Conservation (phyloP, 2,329 filamentous ascomycete genomes). For the Cladophialophora chaetospira region DNA sequence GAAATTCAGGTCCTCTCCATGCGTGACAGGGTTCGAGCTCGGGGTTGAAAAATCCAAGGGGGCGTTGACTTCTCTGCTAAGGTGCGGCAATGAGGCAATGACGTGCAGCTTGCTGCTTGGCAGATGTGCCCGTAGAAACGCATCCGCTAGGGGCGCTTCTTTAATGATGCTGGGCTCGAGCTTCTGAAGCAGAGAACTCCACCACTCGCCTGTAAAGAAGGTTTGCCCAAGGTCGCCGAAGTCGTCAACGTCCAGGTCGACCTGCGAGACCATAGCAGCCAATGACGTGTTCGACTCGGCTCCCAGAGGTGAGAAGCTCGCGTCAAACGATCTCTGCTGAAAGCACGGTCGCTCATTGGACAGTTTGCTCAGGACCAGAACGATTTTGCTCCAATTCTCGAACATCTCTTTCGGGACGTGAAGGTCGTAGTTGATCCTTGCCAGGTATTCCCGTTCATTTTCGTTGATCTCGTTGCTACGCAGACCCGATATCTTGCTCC, state of each 20-base stretch:
- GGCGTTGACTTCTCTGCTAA: constrained; percentile 5
- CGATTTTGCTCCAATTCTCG: constrained; percentile 90
- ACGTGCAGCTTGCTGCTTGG: constrained; percentile 15
- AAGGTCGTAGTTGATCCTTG: constrained; percentile 89
- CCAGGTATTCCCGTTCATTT: constrained; percentile 90
- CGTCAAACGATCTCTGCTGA: neutral
- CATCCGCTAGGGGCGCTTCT: constrained; percentile 20
- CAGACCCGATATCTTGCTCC: constrained; percentile 99
- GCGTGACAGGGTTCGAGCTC: constrained; percentile 1
- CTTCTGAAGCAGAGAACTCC: constrained; percentile 21
- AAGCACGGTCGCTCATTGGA: constrained; percentile 24
- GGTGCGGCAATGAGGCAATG: neutral
- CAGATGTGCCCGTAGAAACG: constrained; percentile 18
- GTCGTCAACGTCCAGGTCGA: constrained; percentile 15
- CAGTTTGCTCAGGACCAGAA: constrained; percentile 57
- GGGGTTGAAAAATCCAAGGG: constrained; percentile 6
- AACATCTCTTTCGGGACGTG: constrained; percentile 89
- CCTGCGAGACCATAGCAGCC: constrained; percentile 24
- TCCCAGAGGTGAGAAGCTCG: constrained; percentile 12
- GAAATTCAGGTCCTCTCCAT: constrained; percentile 24
- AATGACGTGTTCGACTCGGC: constrained; percentile 16
- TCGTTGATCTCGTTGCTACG: constrained; percentile 92
- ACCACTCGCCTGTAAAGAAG: constrained; percentile 24
- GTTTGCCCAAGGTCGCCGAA: neutral
- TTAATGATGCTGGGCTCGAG: constrained; percentile 25